Conservation (phyloP, 305 asterid species). For the Fraxinus platypoda region DNA sequence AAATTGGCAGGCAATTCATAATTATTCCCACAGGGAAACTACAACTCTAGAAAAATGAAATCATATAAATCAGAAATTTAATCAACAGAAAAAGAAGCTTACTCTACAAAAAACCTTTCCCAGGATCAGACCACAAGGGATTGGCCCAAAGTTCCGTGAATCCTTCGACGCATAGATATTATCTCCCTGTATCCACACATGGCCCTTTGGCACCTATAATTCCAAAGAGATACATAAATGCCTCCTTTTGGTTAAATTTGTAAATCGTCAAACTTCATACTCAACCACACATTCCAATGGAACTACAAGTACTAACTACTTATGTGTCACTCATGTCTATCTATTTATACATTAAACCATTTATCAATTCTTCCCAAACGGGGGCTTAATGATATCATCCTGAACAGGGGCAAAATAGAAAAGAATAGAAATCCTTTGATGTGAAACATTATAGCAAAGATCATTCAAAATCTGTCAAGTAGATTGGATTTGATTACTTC, state of each 20-base stretch:
- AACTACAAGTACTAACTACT: background rate
- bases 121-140: slow-evolving; percentile 67
- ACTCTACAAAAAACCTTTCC: slow-evolving; percentile 78
- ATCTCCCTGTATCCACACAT: slow-evolving; percentile 96
- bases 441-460: background rate
- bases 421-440: background rate
- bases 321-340: background rate
- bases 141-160: slow-evolving; percentile 77
- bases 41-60: background rate
- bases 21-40: slow-evolving; percentile 12
- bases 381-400: background rate
- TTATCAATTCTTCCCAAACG: background rate
- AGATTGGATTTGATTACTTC: background rate
- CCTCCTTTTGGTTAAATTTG: background rate
- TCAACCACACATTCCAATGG: background rate
- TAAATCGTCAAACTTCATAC: background rate
- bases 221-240: slow-evolving; percentile 17
- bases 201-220: slow-evolving; percentile 83
- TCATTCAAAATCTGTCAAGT: background rate
- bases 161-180: slow-evolving; percentile 69
- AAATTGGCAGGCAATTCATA: slow-evolving; percentile 9
- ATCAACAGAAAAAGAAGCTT: slow-evolving; percentile 29
- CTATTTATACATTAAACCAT: background rate
- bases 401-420: background rate
- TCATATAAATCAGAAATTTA: slow-evolving; percentile 1